Percentiles rank a stretch among this genome's conserved stretches.
Conservation (phyloP, 148 eudicot genomes). For the Oxyria digyna region DNA sequence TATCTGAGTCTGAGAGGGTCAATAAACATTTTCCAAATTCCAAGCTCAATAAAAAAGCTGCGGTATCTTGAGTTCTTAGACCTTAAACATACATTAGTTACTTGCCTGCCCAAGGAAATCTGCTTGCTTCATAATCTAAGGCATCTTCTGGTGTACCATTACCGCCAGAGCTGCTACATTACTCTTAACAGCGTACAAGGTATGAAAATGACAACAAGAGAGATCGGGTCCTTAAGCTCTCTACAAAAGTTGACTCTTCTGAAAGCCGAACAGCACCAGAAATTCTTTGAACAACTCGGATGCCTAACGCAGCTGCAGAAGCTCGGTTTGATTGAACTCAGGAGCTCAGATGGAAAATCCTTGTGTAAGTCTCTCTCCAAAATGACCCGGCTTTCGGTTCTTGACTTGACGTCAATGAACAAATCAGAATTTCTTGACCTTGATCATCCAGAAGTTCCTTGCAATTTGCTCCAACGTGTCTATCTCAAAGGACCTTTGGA, state of each 20-base stretch:
- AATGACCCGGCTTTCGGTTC: slow-evolving; percentile 10
- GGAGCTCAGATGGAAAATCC: neutral
- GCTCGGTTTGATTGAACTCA: neutral
- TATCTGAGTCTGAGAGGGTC: slow-evolving; percentile 17
- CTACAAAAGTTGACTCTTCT: slow-evolving; percentile 13
- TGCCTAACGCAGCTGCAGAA: slow-evolving; percentile 9
- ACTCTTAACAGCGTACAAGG: neutral
- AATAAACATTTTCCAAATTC: neutral
- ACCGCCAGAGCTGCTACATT: neutral
- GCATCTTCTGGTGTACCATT: slow-evolving; percentile 6
- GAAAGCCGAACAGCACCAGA: slow-evolving; percentile 4
- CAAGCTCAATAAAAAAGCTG: slow-evolving; percentile 12
- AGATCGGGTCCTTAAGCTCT: neutral
- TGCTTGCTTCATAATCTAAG: neutral
- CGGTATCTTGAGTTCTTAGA: slow-evolving; percentile 15
- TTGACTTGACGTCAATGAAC: slow-evolving; percentile 2
- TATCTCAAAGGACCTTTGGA: slow-evolving; percentile 11
- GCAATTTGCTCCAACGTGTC: slow-evolving; percentile 7
- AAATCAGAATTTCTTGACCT: slow-evolving; percentile 11
- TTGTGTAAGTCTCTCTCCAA: slow-evolving; percentile 1
- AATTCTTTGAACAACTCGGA: slow-evolving; percentile 6
- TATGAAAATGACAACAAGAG: neutral
- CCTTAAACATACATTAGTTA: slow-evolving; percentile 13
- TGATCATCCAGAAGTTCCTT: neutral
- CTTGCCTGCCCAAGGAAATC: slow-evolving; percentile 10